Conservation (phyloP, 352 stramenopile species). For the Pythium graminicola region DNA sequence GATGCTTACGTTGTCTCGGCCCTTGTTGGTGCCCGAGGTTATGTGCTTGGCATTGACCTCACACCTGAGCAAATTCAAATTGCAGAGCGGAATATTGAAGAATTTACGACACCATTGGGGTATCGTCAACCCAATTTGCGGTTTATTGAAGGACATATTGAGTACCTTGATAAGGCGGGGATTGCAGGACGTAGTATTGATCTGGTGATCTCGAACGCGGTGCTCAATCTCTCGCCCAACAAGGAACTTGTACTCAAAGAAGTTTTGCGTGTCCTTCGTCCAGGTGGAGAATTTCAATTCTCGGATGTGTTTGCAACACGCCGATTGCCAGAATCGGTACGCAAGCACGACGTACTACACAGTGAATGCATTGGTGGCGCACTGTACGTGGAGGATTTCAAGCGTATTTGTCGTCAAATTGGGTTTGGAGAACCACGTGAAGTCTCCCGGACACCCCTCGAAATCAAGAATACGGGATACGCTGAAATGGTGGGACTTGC, state of each 20-base stretch:
- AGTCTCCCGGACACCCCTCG: slow-evolving; percentile 66
- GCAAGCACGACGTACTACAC: slow-evolving; percentile 80
- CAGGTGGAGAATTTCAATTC: slow-evolving; percentile 89
- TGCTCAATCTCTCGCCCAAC: slow-evolving; percentile 90
- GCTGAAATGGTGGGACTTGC: slow-evolving; percentile 64
- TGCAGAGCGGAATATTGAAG: slow-evolving; percentile 50
- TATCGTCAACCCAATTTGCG: slow-evolving; percentile 68
- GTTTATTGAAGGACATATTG: slow-evolving; percentile 86
- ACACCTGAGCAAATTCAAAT: slow-evolving; percentile 83
- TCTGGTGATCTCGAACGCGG: slow-evolving; percentile 90
- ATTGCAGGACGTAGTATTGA: slow-evolving; percentile 77
- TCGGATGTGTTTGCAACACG: slow-evolving; percentile 87
- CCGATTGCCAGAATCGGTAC: slow-evolving; percentile 57
- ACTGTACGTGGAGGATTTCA: slow-evolving; percentile 91
- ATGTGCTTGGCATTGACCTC: slow-evolving; percentile 88
- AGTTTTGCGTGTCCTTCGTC: slow-evolving; percentile 74
- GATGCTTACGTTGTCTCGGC: slow-evolving; percentile 84
- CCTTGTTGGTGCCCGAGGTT: slow-evolving; percentile 69
- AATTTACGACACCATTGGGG: slow-evolving; percentile 75
- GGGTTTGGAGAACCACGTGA: slow-evolving; percentile 87
- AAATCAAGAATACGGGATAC: slow-evolving; percentile 54
- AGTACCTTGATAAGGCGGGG: slow-evolving; percentile 75
- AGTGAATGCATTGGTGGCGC: slow-evolving; percentile 87
- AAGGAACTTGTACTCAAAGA: slow-evolving; percentile 86
- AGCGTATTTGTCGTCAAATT: slow-evolving; percentile 62